These are phyloP conservation scores for Pleurotus salmoneostramineus DNA, from an alignment of 768 basidiomycete genomes.

Conservation along the genomic window DNA sequence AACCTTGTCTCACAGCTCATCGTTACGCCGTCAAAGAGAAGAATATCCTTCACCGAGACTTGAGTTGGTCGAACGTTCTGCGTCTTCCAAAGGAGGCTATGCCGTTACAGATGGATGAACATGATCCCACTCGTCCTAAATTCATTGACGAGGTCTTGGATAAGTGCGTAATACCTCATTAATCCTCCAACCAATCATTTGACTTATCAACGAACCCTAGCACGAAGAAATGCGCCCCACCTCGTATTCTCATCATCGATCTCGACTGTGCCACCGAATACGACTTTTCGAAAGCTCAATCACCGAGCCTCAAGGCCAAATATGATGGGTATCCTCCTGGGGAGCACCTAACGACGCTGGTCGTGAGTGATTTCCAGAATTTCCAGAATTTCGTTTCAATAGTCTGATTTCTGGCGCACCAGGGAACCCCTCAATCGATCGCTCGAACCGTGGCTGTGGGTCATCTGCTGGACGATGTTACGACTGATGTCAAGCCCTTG, in stretches of 20 bases:
- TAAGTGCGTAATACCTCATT: neutral
- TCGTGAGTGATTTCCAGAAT: neutral
- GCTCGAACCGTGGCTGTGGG: neutral
- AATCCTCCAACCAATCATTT: neutral
- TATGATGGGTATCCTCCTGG: neutral
- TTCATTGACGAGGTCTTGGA: slow-evolving; percentile 6
- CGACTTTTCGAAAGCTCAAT: neutral
- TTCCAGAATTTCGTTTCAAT: neutral
- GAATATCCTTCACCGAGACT: slow-evolving; percentile 21
- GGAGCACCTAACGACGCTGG: neutral
- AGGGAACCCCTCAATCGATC: slow-evolving; percentile 3
- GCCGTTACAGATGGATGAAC: neutral
- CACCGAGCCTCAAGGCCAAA: neutral
- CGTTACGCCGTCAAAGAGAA: slow-evolving; percentile 6
- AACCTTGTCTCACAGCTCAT: slow-evolving; percentile 5
- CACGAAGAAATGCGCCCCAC: neutral
- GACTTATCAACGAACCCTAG: neutral
- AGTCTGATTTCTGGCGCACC: neutral
- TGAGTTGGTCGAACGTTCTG: slow-evolving; percentile 17
- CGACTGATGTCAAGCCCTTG: neutral
- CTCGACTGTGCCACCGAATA: neutral
- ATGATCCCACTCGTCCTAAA: neutral
- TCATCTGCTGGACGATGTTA: neutral
- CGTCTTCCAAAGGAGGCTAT: neutral
- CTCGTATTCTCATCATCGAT: neutral